Base-by-base conservation (phyloP, 148 eudicot species). In the Polygonum aviculare region DNA sequence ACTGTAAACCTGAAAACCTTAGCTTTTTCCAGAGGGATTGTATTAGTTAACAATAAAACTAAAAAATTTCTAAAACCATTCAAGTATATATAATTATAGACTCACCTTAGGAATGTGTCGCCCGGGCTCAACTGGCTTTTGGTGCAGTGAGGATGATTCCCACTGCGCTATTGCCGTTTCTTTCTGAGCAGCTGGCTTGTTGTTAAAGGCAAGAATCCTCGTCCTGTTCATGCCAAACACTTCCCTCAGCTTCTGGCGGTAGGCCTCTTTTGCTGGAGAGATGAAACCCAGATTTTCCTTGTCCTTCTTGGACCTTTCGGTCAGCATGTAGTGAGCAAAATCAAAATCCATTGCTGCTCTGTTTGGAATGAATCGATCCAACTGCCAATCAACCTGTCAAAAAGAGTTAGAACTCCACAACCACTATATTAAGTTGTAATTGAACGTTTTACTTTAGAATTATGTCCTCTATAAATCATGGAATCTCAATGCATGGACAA, bases 331-430 rank as follows among this genome's bases (percentile, higher is more conserved):
- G 65, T 89, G 92, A 0, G 98, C 98, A 60, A 82, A 95, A 22
- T 95, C 96, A 10, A 92, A 89, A 78, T 95, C 96, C 97, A 95
- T 95, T 0, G 97, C 98, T 0, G 96, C 92, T 48, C 96, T 80
- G 82, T 95, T 95, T 1, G 98, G 98, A 16, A 95, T 95, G 72
- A 92, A 95, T 78, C 97, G 90, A 78, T 94, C 98, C 96, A 92
- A 78, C 97, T 90, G 91, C 31, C 35, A 8, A 10, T 2, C 7
- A 8, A 44, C 47, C 47, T 6, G 47, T 19, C 26, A 75, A 22
- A 35, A 47, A 63, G 63, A 38, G 49, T 51, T 59, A 51, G 57
- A 26, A 50, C 45, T 50, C 40, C 16, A 11, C 19, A 69, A 69
- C 21, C 69, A 63, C n/a, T 1, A 63, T 4, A n/a, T 22, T 22